Evolutionary conservation across 2,329 filamentous ascomycete species (phyloP).

Genomic region (Lachnellula willkommii): DNA sequence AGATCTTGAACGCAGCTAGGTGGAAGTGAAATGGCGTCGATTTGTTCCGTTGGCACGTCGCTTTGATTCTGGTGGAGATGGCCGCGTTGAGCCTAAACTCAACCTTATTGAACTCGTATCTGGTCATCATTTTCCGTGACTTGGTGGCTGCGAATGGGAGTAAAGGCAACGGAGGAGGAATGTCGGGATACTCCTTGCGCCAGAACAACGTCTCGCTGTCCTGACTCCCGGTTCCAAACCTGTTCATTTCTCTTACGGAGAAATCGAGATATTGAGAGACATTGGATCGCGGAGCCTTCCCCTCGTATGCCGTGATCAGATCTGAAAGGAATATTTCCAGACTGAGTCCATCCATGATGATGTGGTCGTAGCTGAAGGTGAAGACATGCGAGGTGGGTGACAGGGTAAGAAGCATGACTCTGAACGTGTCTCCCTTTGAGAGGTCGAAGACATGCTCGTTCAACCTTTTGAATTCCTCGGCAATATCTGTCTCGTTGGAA

Average conservation of each 20-base stretch:
- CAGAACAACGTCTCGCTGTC: not conserved
- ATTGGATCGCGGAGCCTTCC: not conserved
- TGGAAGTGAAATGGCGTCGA: conserved; percentile 43
- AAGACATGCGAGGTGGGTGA: conserved; percentile 15
- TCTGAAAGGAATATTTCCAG: not conserved
- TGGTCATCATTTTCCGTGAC: not conserved
- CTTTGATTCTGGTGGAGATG: not conserved
- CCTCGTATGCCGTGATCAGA: not conserved
- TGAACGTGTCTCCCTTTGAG: conserved; percentile 20
- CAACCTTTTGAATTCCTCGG: conserved; percentile 5
- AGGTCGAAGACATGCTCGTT: conserved; percentile 17
- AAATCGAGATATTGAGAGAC: not conserved
- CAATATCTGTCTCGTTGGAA: too few relatives aligned
- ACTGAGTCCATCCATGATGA: not conserved
- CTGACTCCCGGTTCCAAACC: not conserved
- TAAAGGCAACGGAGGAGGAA: not conserved
- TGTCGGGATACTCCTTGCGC: not conserved
- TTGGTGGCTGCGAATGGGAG: not conserved
- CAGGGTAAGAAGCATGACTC: conserved; percentile 33
- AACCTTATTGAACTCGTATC: not conserved
- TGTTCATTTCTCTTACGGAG: not conserved
- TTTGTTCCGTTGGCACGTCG: conserved; percentile 17
- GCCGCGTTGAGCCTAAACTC: not conserved
- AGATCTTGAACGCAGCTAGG: conserved; percentile 34
- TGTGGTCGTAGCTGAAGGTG: not conserved